Base-by-base conservation (phyloP, 2,329 filamentous ascomycete species). In the Fusarium cyanostomum region DNA sequence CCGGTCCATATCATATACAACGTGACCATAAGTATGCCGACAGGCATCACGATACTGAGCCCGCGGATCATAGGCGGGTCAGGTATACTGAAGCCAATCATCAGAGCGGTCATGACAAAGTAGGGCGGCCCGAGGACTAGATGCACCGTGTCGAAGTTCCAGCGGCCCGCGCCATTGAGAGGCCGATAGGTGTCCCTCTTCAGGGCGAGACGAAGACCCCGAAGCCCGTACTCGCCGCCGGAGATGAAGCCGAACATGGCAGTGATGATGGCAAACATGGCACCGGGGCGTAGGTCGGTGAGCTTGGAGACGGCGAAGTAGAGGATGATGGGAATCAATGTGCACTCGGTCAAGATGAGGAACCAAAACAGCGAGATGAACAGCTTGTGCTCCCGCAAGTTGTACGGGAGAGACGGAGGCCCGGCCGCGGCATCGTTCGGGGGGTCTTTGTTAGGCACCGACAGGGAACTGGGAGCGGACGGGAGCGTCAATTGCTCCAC, bases 221-320 rank as follows among this genome's bases (percentile, higher is more conserved):
- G 42, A 18, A 65, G 56, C 6, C 76, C 78, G 35, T 80, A 81
- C 56, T 81, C 79, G 42, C 80, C 72, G 21, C 80, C 79, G 0
- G 79, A 81, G 7, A 81, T 75, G 49, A 80, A 72, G 44, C 80
- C 80, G 64, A 80, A 82, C 67, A 81, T 79, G 11, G 80, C 77
- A 1, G 80, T 81, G 46, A 81, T 77, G 45, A 82, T 80, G 52
- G 80, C 79, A 53, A 81, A 81, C 45, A 78, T 69, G 4, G 59
- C 62, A 2, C 66, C 68, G 1, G 64, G 61, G 3, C 61, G 59
- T 28, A 70, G 50, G 16, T 66, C 58, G 24, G 56, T 63, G 6
- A 64, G 31, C 8, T 59, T 78, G 52, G 75, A 78, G 16, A 82
- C 75, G 10, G 75, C 74, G 58, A 81, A 82, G 69, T 79, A 82